These are phyloP conservation scores for Elongisporangium senticosum DNA, from an alignment of 352 stramenopile species.

Conservation along the genomic window DNA sequence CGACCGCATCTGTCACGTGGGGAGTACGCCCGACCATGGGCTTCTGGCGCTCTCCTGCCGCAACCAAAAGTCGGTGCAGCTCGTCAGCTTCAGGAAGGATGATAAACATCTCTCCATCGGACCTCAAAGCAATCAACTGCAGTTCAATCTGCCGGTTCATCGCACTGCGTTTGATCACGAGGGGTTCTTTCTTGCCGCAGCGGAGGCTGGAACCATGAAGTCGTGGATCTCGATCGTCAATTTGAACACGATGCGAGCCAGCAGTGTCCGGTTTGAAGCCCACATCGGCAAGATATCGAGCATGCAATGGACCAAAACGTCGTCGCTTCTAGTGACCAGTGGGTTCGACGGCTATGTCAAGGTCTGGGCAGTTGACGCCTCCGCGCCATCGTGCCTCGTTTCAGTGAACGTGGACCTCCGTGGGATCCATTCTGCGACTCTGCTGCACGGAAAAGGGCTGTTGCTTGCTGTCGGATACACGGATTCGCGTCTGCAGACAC, in stretches of 20 bases:
- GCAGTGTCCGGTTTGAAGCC: slow-evolving; percentile 36
- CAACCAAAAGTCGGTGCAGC: slow-evolving; percentile 18
- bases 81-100: slow-evolving; percentile 6
- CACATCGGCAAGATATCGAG: slow-evolving; percentile 46
- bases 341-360: slow-evolving; percentile 61
- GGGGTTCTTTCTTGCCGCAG: slow-evolving; percentile 31
- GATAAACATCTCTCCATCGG: background rate
- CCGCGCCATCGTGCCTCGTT: slow-evolving; percentile 14
- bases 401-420: slow-evolving; percentile 37
- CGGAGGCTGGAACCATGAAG: slow-evolving; percentile 42
- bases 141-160: slow-evolving; percentile 35
- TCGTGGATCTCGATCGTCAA: slow-evolving; percentile 49
- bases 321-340: slow-evolving; percentile 36
- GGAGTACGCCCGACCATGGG: slow-evolving; percentile 2
- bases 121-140: slow-evolving; percentile 10
- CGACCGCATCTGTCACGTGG: slow-evolving; percentile 21
- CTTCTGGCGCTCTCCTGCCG: slow-evolving; percentile 21
- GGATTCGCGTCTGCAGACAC: slow-evolving; percentile 35
- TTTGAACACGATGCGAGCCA: slow-evolving; percentile 11
- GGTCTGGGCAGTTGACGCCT: slow-evolving; percentile 38
- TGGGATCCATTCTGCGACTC: slow-evolving; percentile 32
- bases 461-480: slow-evolving; percentile 31
- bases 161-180: slow-evolving; percentile 29
- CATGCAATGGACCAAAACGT: slow-evolving; percentile 41
- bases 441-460: slow-evolving; percentile 21